Evolutionary conservation across 1,284 basidiomycete genomes (phyloP), one percentile per base, ranked within the genome.

Genomic region (Agroathelia rolfsii): DNA sequence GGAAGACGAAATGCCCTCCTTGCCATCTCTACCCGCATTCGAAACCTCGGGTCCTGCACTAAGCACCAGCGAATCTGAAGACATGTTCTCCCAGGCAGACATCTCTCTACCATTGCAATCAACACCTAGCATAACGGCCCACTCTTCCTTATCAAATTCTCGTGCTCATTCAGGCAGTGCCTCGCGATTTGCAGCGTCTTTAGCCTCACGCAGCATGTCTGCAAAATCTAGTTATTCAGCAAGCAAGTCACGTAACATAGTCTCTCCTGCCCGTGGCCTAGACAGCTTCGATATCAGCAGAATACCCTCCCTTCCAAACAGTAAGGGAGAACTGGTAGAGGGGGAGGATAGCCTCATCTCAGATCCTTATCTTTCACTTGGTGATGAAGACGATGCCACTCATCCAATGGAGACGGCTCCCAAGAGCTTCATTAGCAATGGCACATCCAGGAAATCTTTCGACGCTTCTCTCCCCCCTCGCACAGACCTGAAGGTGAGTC

Each of bases 1-100:
- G 44, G 71, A 69, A 34, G 54, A 59, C 41, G 81, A 84, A 41
- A 77, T 85, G 62, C 78, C 83, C 5, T 86, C 83, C 23, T 56
- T 86, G 3, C 82, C 82, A 2, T 82, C 80, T 5, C 53, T 85
- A 5, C 78, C 80, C 9, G 60, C 46, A 1, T 73, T 80, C 45
- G 79, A 84, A 25, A 70, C 78, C 44, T 77, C 76, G 13, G 60
- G 43, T 4, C 53, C 56, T 29, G 48, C 55, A 37, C 53, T 49
- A 34, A 40, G 45, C 46, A 45, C 49, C 40, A 35, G 43, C 41
- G 48, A 42, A 36, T 52, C 55, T n/a, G 59, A 58, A 27, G 51
- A 58, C 20, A 46, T 50, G 23, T 49, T 54, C 22, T 48, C 57
- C 30, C 52, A 45, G 3, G 36, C 38, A 13, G 35, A 28, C 27